Conservation (phyloP, 1,139 yeast genomes). For the Lizanozyma gosingica region DNA sequence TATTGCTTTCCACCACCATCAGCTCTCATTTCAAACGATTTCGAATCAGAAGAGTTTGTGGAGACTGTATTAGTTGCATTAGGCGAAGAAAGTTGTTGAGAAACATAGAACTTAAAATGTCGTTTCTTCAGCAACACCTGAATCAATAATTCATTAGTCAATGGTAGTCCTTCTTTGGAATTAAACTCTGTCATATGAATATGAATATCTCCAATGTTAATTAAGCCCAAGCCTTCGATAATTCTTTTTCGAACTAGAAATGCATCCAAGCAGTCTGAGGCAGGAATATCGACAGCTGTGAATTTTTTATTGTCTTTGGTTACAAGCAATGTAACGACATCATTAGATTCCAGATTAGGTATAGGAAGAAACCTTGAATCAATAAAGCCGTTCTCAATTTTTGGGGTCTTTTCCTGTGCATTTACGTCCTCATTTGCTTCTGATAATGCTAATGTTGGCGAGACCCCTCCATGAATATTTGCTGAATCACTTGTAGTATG, state of each 20-base stretch:
- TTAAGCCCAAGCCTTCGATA: constrained; percentile 30
- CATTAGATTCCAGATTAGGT: constrained; percentile 8
- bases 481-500: constrained; percentile 11
- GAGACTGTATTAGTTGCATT: constrained; percentile 25
- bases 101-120: constrained; percentile 34
- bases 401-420: too few species aligned
- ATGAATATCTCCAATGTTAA: constrained; percentile 31
- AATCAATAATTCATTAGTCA: constrained; percentile 40
- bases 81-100: constrained; percentile 31
- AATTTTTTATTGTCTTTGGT: constrained; percentile 54
- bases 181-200: constrained; percentile 69
- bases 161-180: constrained; percentile 51
- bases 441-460: background rate
- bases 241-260: constrained; percentile 27
- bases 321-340: constrained; percentile 29
- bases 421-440: constrained; percentile 1
- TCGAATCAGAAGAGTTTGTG: constrained; percentile 39
- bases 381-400: too few species aligned
- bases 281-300: constrained; percentile 35
- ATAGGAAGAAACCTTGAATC: constrained; percentile 26
- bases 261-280: constrained; percentile 17
- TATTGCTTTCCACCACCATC: constrained; percentile 35
- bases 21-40: constrained; percentile 37
- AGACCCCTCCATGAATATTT: background rate
- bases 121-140: constrained; percentile 22